Percentiles rank a stretch among this genome's conserved stretches.
Conservation (phyloP, 208 protist species). For the Trypanosoma melophagium region DNA sequence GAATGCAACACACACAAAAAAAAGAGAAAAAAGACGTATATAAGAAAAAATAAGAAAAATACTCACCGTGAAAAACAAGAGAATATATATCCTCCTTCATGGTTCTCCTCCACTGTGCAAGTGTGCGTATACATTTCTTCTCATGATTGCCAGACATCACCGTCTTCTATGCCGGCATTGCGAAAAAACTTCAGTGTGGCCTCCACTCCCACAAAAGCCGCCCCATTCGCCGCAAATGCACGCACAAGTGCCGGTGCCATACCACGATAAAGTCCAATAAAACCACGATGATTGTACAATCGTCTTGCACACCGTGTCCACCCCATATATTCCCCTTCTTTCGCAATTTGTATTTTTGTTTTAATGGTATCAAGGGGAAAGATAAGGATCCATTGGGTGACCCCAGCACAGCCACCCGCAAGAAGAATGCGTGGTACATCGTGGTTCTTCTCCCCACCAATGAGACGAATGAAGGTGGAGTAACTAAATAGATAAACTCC, state of each 20-base stretch:
- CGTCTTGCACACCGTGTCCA: constrained; percentile 25
- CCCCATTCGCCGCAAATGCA: constrained; percentile 28
- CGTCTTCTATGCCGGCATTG: constrained; percentile 12
- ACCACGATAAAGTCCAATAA: constrained; percentile 25
- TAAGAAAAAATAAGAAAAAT: background rate
- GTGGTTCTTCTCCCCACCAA: constrained; percentile 21
- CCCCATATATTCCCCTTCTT: constrained; percentile 5
- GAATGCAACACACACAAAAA: background rate
- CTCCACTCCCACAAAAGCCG: constrained; percentile 30
- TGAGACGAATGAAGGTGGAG: constrained; percentile 14
- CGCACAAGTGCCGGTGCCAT: constrained; percentile 24
- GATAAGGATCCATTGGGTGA: constrained; percentile 71
- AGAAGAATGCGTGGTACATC: constrained; percentile 39
- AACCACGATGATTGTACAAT: constrained; percentile 20
- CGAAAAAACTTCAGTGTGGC: constrained; percentile 27
- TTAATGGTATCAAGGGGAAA: constrained; percentile 91
- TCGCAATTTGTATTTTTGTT: constrained; percentile 68
- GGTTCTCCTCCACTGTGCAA: background rate
- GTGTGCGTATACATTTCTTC: background rate
- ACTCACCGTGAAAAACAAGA: background rate
- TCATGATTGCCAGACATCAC: background rate
- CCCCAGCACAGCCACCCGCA: constrained; percentile 63
- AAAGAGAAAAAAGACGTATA: background rate
- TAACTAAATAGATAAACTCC: constrained; percentile 30
- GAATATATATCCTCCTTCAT: background rate